Base-by-base conservation (phyloP, 352 stramenopile genomes). In the Phytopythium aichiense region DNA sequence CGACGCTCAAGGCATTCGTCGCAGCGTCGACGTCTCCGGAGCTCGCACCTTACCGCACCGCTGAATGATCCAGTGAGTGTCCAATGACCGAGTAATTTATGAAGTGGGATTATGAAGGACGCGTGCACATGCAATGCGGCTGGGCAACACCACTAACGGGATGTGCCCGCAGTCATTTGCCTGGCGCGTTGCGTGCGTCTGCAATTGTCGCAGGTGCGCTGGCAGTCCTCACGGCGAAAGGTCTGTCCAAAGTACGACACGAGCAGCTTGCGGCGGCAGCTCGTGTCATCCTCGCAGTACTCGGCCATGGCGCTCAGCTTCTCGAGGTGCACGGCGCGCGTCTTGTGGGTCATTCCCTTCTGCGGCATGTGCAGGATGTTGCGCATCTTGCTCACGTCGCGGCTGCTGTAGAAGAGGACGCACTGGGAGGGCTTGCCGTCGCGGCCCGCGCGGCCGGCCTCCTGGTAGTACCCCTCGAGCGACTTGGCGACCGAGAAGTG, bases 401-500 rank as follows among this genome's bases (percentile, higher is more conserved):
- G 74, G 23, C 71, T 67, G 48, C 79, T 85, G 73, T 97, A 98
- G 58, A 97, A 95, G 18, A 98, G 52, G 40, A 97, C 81, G 64
- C 95, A 98, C 56, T 97, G 88, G 46, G 89, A 91, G 13, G 92
- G 79, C 7, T 94, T 69, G 11, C 97, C 97, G 70, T 99, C 98
- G 58, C 98, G 84, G 2, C 98, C 98, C 2, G 93, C 98, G 25
- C 98, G 84, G 3, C 98, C 98, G 6, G 89, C 93, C 74, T 99
- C 96, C 73, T 99, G 97, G 77, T 98, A 99, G 76, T 99, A 99
- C 8, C 90, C 96, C 75, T 99, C 98, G 45, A 99, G 84, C 53
- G 88, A 98, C 73, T 94, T 94, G 65, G 87, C 84, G 54, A 96
- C 72, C 33, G 84, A 92, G 63, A 96, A 97, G 77, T 98, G 92